phyloP scores from a whole-genome alignment of 2,329 filamentous ascomycete species.

The Penicillium expansum region DNA sequence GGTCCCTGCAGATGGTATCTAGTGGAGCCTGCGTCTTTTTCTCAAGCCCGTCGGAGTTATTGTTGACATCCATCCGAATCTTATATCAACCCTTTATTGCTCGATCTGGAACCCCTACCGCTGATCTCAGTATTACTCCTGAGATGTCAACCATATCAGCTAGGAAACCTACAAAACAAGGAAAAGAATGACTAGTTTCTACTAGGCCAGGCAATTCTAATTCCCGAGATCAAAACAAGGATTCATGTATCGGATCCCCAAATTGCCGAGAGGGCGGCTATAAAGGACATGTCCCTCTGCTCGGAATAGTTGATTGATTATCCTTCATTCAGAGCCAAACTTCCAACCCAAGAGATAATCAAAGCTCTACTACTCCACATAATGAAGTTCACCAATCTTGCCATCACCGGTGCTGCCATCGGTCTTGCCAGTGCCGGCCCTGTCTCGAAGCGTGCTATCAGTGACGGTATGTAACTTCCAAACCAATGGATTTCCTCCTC shows the following conservation, averaged over 20 bases:
- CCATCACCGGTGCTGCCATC: constrained; percentile 9
- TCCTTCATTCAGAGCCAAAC: neutral
- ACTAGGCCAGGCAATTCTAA: neutral
- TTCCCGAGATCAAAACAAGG: neutral
- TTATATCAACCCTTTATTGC: neutral
- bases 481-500: neutral
- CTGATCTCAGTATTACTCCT: neutral
- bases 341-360: neutral
- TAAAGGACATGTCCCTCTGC: neutral
- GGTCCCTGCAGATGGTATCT: neutral
- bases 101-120: neutral
- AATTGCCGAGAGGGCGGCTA: neutral
- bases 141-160: neutral
- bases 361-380: neutral
- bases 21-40: neutral
- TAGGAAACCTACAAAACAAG: neutral
- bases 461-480: constrained; percentile 5
- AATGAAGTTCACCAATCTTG: constrained; percentile 15
- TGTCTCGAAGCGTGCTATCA: constrained; percentile 12
- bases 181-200: neutral
- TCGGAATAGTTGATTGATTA: neutral
- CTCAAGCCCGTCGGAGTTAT: neutral
- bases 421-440: constrained; percentile 10
- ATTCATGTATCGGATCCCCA: neutral
- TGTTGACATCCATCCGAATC: neutral